Evolutionary conservation across 1,284 basidiomycete species (phyloP).

Genomic region (Tilletia indica): DNA sequence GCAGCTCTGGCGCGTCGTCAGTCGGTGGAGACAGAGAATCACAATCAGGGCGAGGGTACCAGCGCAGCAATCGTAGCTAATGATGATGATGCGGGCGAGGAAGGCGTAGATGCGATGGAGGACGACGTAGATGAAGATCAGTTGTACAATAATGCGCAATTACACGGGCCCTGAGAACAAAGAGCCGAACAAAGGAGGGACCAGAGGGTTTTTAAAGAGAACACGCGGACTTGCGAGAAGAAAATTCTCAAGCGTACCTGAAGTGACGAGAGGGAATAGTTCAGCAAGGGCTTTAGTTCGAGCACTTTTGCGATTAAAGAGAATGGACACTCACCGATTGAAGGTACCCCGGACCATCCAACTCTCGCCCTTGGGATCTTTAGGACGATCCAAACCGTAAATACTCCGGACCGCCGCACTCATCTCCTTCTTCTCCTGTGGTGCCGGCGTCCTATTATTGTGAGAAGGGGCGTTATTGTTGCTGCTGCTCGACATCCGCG

Average conservation of each 20-base stretch:
- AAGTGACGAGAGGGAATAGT: not conserved
- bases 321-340: slow-evolving; percentile 6
- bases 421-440: slow-evolving; percentile 8
- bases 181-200: not conserved
- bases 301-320: not conserved
- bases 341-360: slow-evolving; percentile 21
- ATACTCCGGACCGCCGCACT: slow-evolving; percentile 18
- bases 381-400: slow-evolving; percentile 16
- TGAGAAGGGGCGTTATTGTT: not conserved
- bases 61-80: not conserved
- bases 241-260: not conserved
- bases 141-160: slow-evolving; percentile 13
- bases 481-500: not conserved
- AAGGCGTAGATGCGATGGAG: too few species aligned
- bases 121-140: not conserved
- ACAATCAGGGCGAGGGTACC: not conserved
- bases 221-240: too few species aligned
- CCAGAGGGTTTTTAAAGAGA: too few species aligned
- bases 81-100: not conserved
- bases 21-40: too few species aligned
- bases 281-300: not conserved
- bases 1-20: not conserved
- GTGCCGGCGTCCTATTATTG: not conserved
- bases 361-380: slow-evolving; percentile 19
- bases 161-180: not conserved